Percentiles rank a stretch among this genome's conserved stretches.
Conservation (phyloP, 768 basidiomycete genomes). For the Leccinum subgranulosum region DNA sequence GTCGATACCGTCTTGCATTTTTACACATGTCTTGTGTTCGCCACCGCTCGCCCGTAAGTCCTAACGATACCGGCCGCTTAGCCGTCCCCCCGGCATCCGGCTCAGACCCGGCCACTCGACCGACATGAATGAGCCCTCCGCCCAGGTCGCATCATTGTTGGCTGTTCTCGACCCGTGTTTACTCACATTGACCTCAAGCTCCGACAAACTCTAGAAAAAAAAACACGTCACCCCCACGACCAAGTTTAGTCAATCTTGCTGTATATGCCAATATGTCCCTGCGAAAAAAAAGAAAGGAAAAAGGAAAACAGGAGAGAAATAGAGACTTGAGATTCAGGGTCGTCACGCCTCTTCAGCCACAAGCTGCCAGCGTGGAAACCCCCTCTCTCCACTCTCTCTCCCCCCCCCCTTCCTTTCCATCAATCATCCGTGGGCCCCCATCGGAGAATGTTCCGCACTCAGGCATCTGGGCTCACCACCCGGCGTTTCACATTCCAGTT, state of each 20-base stretch:
- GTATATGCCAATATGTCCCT: not conserved
- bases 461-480: not conserved
- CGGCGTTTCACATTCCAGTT: constrained; percentile 7
- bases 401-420: not conserved
- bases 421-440: not conserved
- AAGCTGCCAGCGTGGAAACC: constrained; percentile 17
- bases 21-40: not conserved
- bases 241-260: not conserved
- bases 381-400: not conserved
- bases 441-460: constrained; percentile 14
- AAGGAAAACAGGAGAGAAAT: not conserved
- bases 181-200: constrained; percentile 12
- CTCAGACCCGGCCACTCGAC: not conserved
- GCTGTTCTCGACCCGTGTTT: constrained; percentile 14
- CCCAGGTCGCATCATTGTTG: constrained; percentile 24
- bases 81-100: constrained; percentile 10
- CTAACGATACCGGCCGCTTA: not conserved
- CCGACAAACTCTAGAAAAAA: constrained; percentile 8
- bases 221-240: not conserved
- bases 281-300: not conserved
- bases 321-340: constrained; percentile 20
- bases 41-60: not conserved
- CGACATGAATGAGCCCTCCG: constrained; percentile 20
- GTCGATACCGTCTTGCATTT: not conserved
- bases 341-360: constrained; percentile 13